Base-by-base conservation (phyloP, 2,329 filamentous ascomycete species). In the Hysterium pulicare region DNA sequence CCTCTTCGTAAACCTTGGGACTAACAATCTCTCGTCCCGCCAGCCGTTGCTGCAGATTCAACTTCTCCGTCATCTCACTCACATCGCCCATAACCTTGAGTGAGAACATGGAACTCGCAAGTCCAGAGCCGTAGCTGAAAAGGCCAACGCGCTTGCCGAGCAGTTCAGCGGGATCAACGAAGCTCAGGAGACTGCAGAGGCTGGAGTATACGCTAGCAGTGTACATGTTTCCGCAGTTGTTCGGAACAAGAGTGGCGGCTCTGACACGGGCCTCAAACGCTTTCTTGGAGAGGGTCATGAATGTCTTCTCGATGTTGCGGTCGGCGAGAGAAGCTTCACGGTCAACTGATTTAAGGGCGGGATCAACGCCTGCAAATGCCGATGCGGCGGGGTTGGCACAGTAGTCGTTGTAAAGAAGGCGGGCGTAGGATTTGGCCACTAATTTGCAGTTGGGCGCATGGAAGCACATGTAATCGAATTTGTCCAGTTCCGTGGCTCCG, bases 401-500 rank as follows among this genome's bases (percentile, higher is more conserved):
- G 75, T 85, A 93, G 72, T 93, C 87, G 66, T 91, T 88, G 78
- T 93, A 93, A 44, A 91, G 75, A 51, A 93, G 77, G 54, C 87
- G 85, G 46, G 81, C 87, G 64, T 90, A 93, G 15, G 86, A 90
- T 75, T 93, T 93, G 64, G 86, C 76, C 48, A 93, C 87, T 44
- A 90, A 77, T 76, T 93, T 93, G 84, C 87, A 93, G 50, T 83
- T 91, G 31, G 87, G 87, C 15, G 87, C 78, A 69, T 93, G 87
- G 82, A 90, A 93, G 47, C 82, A 70, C 64, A 93, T 71, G 73
- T 89, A 87, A 70, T 91, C 87, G 68, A 93, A 93, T 61, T 86
- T 83, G 69, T 91, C 87, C 46, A 93, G 30, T 33, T 17, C n/a
- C 19, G 30, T 7, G 30, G n/a, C 11, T 33, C 30, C 11, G 30